Conservation (phyloP, 192 early-diverging fungal species). For the Rhizoclosmatium sp. region DNA sequence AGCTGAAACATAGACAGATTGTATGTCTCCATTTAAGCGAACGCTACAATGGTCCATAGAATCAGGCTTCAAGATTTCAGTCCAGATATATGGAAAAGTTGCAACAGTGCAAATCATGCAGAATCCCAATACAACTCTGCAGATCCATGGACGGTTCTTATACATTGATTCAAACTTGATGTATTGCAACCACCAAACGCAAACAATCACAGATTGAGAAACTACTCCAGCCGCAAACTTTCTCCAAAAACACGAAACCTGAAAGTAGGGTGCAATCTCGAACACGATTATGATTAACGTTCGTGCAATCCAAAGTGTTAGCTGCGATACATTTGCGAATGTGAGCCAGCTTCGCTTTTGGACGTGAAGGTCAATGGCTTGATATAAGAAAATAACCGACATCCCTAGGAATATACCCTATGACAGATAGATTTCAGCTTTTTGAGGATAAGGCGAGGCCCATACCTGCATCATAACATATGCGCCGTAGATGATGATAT, state of each 20-base stretch:
- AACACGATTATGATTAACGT: slow-evolving; percentile 35
- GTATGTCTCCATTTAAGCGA: slow-evolving; percentile 2
- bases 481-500: slow-evolving; percentile 25
- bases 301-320: slow-evolving; percentile 25
- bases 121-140: slow-evolving; percentile 1
- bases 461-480: slow-evolving; percentile 41
- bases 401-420: slow-evolving; percentile 38
- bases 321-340: slow-evolving; percentile 26
- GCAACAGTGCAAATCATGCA: slow-evolving; percentile 34
- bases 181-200: slow-evolving; percentile 38
- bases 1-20: slow-evolving; percentile 28
- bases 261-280: slow-evolving; percentile 27
- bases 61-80: slow-evolving; percentile 2
- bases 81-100: slow-evolving; percentile 26
- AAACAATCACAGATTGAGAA: slow-evolving; percentile 18
- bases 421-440: not conserved
- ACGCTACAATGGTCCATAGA: slow-evolving; percentile 31
- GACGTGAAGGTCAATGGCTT: slow-evolving; percentile 10
- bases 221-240: slow-evolving; percentile 28
- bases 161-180: slow-evolving; percentile 43
- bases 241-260: slow-evolving; percentile 31
- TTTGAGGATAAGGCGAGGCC: not conserved
- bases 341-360: slow-evolving; percentile 30
- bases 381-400: slow-evolving; percentile 29
- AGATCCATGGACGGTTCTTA: slow-evolving; percentile 17